These are phyloP conservation scores for Trametes cingulata DNA, from an alignment of 768 basidiomycete genomes.

Conservation along the genomic window DNA sequence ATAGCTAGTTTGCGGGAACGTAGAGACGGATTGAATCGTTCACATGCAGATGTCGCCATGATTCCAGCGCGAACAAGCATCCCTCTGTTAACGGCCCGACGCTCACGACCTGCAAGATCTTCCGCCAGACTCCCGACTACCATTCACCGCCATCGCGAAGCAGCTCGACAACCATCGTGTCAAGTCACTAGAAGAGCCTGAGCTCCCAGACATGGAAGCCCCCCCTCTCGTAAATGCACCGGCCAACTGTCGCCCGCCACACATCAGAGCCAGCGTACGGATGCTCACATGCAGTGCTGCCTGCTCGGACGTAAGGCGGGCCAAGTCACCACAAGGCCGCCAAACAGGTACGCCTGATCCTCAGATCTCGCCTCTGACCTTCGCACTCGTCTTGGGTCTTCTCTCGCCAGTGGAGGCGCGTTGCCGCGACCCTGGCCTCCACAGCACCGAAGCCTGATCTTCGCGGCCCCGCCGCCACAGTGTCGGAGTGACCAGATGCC, in stretches of 20 bases:
- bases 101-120: too few species aligned
- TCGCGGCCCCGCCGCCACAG: neutral
- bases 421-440: neutral
- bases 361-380: neutral
- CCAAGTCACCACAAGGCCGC: neutral
- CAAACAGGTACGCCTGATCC: constrained; percentile 7
- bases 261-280: neutral
- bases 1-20: too few species aligned
- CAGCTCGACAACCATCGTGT: too few species aligned
- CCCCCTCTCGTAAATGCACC: too few species aligned
- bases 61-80: too few species aligned
- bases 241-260: neutral
- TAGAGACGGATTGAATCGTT: too few species aligned
- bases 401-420: neutral
- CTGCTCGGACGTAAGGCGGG: neutral
- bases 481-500: neutral
- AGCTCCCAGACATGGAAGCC: too few species aligned
- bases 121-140: too few species aligned
- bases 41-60: too few species aligned
- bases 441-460: neutral
- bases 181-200: too few species aligned
- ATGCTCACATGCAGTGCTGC: neutral
- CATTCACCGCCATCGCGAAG: too few species aligned
- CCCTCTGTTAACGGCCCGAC: too few species aligned
- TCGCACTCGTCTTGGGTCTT: neutral